These are phyloP conservation scores for Phytophthora colocasiae DNA, from an alignment of 352 stramenopile species.

Conservation along the genomic window DNA sequence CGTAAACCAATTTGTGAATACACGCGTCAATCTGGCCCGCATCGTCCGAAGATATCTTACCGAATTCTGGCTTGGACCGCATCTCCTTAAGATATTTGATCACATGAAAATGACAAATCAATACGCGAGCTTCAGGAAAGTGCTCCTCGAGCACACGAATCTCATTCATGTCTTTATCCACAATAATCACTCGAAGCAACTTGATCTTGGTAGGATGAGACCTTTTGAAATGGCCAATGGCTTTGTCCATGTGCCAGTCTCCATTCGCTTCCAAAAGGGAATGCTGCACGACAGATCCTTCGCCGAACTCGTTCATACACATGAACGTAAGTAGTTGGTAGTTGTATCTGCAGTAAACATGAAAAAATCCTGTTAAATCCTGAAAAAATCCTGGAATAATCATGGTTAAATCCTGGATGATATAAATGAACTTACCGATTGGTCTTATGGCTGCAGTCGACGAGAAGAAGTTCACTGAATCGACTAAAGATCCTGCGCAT, in stretches of 20 bases:
- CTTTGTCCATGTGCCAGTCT: conserved; percentile 1
- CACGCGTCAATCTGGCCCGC: conserved; percentile 6
- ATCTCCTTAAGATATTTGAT: too few relatives aligned
- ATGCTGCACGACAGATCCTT: conserved; percentile 15
- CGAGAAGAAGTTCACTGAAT: conserved; percentile 16
- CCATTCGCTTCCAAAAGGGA: neutral
- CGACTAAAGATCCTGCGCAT: conserved; percentile 14
- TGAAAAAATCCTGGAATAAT: neutral
- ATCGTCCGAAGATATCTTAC: conserved; percentile 28
- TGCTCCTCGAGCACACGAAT: too few relatives aligned
- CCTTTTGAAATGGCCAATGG: neutral
- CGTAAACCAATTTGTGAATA: conserved; percentile 38
- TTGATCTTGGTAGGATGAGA: neutral
- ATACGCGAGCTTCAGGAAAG: too few relatives aligned
- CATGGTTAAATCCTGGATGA: neutral
- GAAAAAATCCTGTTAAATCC: neutral
- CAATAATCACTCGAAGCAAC: neutral
- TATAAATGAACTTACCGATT: conserved; percentile 9
- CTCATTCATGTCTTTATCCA: too few relatives aligned
- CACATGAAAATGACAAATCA: too few relatives aligned
- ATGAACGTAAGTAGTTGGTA: conserved; percentile 29
- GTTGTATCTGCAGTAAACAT: conserved; percentile 23
- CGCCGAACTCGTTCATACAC: conserved; percentile 24
- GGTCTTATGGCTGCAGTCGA: conserved; percentile 23
- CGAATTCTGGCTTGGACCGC: conserved; percentile 5